These are phyloP conservation scores for Aspergillus candidus DNA, from an alignment of 2,329 filamentous ascomycete species.

Conservation along the genomic window DNA sequence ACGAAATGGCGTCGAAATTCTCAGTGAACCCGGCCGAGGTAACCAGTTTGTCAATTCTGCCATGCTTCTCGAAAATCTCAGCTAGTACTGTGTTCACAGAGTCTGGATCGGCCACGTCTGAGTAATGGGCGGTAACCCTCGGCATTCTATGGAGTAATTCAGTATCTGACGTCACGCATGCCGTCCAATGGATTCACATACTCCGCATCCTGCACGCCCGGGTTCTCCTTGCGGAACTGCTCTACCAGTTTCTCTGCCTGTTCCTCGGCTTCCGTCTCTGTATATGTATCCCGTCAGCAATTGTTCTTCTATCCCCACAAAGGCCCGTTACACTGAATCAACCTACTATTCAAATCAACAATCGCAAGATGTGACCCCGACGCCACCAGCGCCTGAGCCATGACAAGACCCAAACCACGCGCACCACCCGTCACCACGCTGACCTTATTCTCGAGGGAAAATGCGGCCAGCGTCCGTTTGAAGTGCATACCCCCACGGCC, in stretches of 20 bases:
- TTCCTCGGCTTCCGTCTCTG: conserved; percentile 75
- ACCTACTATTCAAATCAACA: conserved; percentile 84
- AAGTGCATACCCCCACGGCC: conserved; percentile 75
- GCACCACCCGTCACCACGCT: conserved; percentile 87
- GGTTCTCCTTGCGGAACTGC: conserved; percentile 73
- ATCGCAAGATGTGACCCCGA: conserved; percentile 86
- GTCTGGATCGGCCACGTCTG: conserved; percentile 73
- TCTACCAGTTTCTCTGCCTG: conserved; percentile 69
- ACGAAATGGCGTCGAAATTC: conserved; percentile 87
- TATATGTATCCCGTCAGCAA: conserved; percentile 2
- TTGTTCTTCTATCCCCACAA: background rate
- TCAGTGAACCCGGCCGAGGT: conserved; percentile 96
- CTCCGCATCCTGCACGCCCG: conserved; percentile 53
- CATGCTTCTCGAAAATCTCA: conserved; percentile 64
- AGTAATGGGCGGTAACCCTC: conserved; percentile 82
- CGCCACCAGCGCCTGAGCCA: conserved; percentile 84
- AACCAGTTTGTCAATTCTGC: conserved; percentile 83
- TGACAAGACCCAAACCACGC: conserved; percentile 80
- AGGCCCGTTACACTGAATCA: background rate
- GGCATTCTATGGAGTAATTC: conserved; percentile 51
- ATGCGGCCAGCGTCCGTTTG: conserved; percentile 77
- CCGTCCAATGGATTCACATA: too few species aligned
- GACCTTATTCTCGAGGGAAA: conserved; percentile 78
- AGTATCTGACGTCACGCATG: conserved; percentile 38
- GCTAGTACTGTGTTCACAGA: conserved; percentile 70